A percentile compares a stretch with the other conserved stretches of the same genome.
Evolutionary conservation across 2,329 filamentous ascomycete genomes (phyloP).

Genomic region (Nothopassalora personata): DNA sequence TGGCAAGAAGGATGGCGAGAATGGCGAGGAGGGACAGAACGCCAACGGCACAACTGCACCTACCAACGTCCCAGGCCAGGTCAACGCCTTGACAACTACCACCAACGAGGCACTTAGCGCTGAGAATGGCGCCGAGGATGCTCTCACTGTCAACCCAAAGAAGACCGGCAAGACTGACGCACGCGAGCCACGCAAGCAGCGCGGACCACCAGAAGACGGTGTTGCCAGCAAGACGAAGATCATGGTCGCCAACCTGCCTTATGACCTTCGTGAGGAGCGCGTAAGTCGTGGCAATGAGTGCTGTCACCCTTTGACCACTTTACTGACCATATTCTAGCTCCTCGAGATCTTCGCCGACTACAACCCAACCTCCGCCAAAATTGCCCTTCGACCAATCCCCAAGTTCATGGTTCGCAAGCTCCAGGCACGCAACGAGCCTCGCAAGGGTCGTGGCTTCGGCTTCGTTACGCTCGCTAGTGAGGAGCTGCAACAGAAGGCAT

Average conservation of each 20-base stretch:
- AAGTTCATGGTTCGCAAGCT: conserved; percentile 99
- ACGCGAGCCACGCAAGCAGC: conserved; percentile 64
- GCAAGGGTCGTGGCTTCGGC: conserved; percentile 98
- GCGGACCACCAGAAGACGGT: conserved; percentile 93
- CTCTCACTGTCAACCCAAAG: conserved; percentile 35
- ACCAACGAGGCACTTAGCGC: conserved; percentile 54
- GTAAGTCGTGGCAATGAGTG: conserved; percentile 46
- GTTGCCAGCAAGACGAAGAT: conserved; percentile 99
- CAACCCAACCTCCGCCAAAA: conserved; percentile 91
- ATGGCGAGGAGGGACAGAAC: conserved; percentile 22
- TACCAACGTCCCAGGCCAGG: conserved; percentile 49
- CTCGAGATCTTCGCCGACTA: conserved; percentile 95
- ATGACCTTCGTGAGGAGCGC: conserved; percentile 96
- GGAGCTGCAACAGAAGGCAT: conserved; percentile 95
- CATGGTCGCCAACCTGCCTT: conserved; percentile 99
- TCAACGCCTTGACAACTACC: conserved; percentile 46
- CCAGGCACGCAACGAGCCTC: conserved; percentile 92
- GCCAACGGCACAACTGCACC: conserved; percentile 44
- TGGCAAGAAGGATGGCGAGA: conserved; percentile 49
- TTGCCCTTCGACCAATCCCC: conserved; percentile 94
- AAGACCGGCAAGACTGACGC: conserved; percentile 44
- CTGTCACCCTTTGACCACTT: background rate
- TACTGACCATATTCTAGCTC: conserved; percentile 56
- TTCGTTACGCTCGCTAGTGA: conserved; percentile 95
- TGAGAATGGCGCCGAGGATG: conserved; percentile 44